These are phyloP conservation scores for Pisolithus orientalis DNA, from an alignment of 768 basidiomycete genomes.

Conservation along the genomic window DNA sequence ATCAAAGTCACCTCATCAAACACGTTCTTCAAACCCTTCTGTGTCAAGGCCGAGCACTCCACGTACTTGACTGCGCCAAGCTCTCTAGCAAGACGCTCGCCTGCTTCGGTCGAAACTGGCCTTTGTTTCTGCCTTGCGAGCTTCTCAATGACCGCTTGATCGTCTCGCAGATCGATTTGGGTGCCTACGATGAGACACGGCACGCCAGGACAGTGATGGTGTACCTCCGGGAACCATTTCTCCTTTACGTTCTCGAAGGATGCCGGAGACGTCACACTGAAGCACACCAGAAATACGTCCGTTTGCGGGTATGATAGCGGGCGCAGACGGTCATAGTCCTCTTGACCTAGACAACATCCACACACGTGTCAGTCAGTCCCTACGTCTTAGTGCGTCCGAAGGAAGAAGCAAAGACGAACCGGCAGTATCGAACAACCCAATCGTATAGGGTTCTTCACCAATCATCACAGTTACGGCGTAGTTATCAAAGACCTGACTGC, in stretches of 20 bases:
- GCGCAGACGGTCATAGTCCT: conserved; percentile 99
- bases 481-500: conserved; percentile 82
- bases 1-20: conserved; percentile 81
- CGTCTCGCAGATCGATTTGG: conserved; percentile 95
- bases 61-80: conserved; percentile 98
- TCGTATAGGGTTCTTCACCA: conserved; percentile 97
- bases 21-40: conserved; percentile 99
- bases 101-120: conserved; percentile 82
- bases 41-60: conserved; percentile 97
- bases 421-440: conserved; percentile 98
- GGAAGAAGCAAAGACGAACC: conserved; percentile 48
- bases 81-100: conserved; percentile 93
- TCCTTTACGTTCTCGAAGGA: conserved; percentile 99
- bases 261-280: conserved; percentile 96
- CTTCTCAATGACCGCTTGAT: conserved; percentile 90
- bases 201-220: conserved; percentile 98
- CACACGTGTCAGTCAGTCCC: conserved; percentile 4
- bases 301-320: conserved; percentile 99
- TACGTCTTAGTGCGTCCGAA: neutral
- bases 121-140: conserved; percentile 93
- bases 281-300: conserved; percentile 98
- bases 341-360: conserved; percentile 64
- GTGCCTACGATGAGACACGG: conserved; percentile 99
- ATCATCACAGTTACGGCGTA: conserved; percentile 99
- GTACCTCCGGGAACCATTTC: conserved; percentile 99